A percentile compares a stretch with the other conserved stretches of the same genome.
These are phyloP conservation scores for Curvularia sp. DNA, from an alignment of 2,329 filamentous ascomycete genomes.

Conservation along the genomic window DNA sequence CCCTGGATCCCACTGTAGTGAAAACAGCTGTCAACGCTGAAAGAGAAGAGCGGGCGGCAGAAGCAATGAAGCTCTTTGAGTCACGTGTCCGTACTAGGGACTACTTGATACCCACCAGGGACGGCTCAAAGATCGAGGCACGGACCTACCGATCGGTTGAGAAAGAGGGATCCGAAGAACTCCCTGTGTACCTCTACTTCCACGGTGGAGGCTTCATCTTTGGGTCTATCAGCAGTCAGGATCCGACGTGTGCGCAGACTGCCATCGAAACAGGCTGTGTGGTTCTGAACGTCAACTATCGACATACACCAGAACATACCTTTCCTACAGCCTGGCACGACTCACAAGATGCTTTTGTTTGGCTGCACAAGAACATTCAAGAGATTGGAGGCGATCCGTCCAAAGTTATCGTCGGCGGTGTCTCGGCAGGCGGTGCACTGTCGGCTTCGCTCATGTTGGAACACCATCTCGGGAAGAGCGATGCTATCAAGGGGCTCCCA, in stretches of 20 bases:
- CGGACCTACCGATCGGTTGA: constrained; percentile 56
- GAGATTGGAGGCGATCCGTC: constrained; percentile 50
- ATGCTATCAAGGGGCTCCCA: constrained; percentile 34
- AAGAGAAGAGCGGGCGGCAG: constrained; percentile 30
- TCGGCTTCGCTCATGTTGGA: constrained; percentile 54
- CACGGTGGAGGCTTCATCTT: constrained; percentile 66
- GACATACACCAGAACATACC: constrained; percentile 62
- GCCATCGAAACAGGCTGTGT: constrained; percentile 53
- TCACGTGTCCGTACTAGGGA: constrained; percentile 33
- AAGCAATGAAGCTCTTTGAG: constrained; percentile 28
- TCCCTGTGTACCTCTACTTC: constrained; percentile 58
- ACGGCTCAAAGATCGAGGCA: constrained; percentile 54
- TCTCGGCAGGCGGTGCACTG: constrained; percentile 60
- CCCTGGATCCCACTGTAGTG: constrained; percentile 23
- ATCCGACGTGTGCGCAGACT: constrained; percentile 59
- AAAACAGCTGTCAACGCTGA: constrained; percentile 30
- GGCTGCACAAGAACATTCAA: constrained; percentile 58
- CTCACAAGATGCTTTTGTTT: constrained; percentile 61
- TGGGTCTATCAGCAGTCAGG: constrained; percentile 62
- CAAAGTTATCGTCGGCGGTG: constrained; percentile 59
- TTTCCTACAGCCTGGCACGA: constrained; percentile 64
- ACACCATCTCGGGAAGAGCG: constrained; percentile 54
- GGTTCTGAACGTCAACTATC: constrained; percentile 65
- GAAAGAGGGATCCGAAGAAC: constrained; percentile 38
- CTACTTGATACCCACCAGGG: constrained; percentile 52